These are phyloP conservation scores for Zymoseptoria ardabiliae DNA, from an alignment of 2,329 filamentous ascomycete genomes.

Conservation along the genomic window DNA sequence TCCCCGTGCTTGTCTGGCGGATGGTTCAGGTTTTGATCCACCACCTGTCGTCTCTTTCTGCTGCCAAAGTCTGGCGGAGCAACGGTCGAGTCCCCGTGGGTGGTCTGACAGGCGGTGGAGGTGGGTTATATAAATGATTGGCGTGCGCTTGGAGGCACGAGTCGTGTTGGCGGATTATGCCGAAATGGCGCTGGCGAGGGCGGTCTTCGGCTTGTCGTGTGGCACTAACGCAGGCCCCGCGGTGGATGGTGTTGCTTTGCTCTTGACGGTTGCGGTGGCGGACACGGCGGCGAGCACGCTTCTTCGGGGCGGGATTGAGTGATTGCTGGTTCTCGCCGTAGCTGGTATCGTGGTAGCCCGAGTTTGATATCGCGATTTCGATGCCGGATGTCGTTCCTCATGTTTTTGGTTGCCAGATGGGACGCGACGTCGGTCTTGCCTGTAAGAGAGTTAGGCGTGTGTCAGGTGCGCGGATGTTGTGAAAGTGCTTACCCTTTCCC, in stretches of 20 bases:
- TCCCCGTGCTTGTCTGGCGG: not conserved
- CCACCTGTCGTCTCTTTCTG: not conserved
- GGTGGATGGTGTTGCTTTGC: not conserved
- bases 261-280: not conserved
- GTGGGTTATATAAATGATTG: not conserved
- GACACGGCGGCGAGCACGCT: not conserved
- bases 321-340: not conserved
- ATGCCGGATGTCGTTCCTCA: too few relatives aligned
- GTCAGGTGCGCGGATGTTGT: too few relatives aligned
- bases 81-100: not conserved
- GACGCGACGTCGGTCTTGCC: too few relatives aligned
- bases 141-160: not conserved
- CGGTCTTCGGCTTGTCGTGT: not conserved
- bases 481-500: too few relatives aligned
- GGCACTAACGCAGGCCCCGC: not conserved
- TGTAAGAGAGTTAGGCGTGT: too few relatives aligned
- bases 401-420: too few relatives aligned
- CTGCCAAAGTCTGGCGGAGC: not conserved
- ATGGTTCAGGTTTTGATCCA: not conserved
- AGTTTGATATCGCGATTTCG: too few relatives aligned
- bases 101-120: not conserved
- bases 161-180: not conserved
- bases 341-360: not conserved
- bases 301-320: not conserved
- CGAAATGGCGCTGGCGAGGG: not conserved